Evolutionary conservation across 148 eudicot species (phyloP).

Genomic region (Nepenthes mirabilis): DNA sequence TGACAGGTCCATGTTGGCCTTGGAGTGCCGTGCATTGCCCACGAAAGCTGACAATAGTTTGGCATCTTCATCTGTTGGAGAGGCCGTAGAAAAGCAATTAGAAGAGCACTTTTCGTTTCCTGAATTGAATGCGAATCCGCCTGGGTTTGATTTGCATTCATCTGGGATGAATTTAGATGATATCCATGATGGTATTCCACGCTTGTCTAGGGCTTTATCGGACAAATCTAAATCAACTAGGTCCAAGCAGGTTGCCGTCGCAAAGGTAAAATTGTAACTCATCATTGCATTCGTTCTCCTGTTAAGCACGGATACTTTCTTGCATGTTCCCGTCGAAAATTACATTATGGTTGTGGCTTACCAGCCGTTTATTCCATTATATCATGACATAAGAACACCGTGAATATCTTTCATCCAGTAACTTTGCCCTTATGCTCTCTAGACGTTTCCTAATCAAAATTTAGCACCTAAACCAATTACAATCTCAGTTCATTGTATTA

Average conservation of each 20-base stretch:
- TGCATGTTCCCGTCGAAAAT: background rate
- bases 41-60: constrained; percentile 17
- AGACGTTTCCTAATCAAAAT: no score
- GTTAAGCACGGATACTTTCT: background rate
- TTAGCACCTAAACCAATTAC: no score
- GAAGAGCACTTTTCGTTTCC: constrained; percentile 64
- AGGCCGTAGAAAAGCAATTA: constrained; percentile 24
- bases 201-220: constrained; percentile 52
- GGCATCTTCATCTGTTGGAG: constrained; percentile 15
- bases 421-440: no score
- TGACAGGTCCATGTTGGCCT: constrained; percentile 29
- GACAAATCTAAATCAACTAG: constrained; percentile 61
- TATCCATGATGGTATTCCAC: constrained; percentile 75
- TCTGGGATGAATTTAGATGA: constrained; percentile 26
- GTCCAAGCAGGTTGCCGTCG: constrained; percentile 73
- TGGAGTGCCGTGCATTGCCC: constrained; percentile 32
- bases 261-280: constrained; percentile 54
- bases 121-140: constrained; percentile 20
- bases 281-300: background rate
- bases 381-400: no score
- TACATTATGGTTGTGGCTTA: background rate
- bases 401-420: no score
- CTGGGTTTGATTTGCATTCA: constrained; percentile 15
- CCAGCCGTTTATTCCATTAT: no score
- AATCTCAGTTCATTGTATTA: no score